A percentile compares a stretch with the other conserved stretches of the same genome.
Conservation (phyloP, 768 basidiomycete species). For the Tubosaeta brunneosetosa region DNA sequence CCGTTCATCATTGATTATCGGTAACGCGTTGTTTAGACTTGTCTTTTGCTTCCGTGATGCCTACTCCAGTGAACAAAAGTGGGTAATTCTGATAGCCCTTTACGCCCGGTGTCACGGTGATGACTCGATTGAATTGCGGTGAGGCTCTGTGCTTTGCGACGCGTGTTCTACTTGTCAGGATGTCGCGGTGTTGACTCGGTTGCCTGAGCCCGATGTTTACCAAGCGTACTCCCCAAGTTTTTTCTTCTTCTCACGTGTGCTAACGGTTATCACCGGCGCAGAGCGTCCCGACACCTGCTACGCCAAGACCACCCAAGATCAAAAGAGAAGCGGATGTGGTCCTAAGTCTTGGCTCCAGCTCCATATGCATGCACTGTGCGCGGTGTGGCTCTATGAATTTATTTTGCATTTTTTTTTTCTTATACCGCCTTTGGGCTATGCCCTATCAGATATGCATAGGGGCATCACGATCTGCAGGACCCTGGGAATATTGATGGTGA, state of each 20-base stretch:
- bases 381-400: background rate
- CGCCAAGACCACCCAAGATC: background rate
- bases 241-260: background rate
- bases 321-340: background rate
- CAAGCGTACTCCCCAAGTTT: background rate
- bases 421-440: background rate
- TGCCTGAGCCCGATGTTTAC: background rate
- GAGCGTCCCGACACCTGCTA: background rate
- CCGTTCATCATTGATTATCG: background rate
- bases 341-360: no score
- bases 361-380: no score
- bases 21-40: background rate
- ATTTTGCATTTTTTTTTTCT: background rate
- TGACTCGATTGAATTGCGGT: background rate
- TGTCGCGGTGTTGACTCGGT: slow-evolving; percentile 10
- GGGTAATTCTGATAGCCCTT: background rate
- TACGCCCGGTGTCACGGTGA: background rate
- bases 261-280: background rate
- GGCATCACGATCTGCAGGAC: background rate
- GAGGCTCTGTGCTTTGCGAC: background rate
- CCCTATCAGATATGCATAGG: background rate
- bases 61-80: background rate
- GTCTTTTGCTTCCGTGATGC: background rate
- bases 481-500: background rate
- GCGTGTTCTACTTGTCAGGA: background rate